Conservation (phyloP, 768 basidiomycete species). For the Austroboletus eburneus region DNA sequence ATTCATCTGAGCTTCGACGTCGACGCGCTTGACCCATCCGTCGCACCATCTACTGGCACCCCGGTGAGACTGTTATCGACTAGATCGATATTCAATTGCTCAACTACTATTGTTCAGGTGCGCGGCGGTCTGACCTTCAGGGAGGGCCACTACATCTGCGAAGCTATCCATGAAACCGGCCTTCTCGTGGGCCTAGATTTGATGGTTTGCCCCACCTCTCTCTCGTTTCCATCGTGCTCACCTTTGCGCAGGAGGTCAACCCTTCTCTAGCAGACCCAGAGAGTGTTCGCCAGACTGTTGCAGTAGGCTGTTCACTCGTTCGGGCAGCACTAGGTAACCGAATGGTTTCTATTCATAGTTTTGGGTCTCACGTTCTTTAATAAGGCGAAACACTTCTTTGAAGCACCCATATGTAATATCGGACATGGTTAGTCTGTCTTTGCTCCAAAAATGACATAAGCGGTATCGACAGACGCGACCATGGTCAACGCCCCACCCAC, state of each 20-base stretch:
- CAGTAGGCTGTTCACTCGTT: conserved; percentile 83
- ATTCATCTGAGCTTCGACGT: conserved; percentile 98
- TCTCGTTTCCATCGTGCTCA: conserved; percentile 6
- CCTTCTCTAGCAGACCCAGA: conserved; percentile 79
- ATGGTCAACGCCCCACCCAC: too few species aligned
- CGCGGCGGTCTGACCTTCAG: conserved; percentile 95
- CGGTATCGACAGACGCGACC: too few species aligned
- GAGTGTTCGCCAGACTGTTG: conserved; percentile 82
- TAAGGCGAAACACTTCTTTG: conserved; percentile 34
- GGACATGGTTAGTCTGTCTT: too few species aligned
- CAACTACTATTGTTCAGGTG: conserved; percentile 42
- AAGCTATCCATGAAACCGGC: conserved; percentile 89
- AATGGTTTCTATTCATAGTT: background rate
- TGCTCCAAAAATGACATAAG: too few species aligned
- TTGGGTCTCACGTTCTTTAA: conserved; percentile 6
- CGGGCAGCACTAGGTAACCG: conserved; percentile 74
- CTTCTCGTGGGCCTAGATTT: conserved; percentile 88
- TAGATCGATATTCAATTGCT: background rate
- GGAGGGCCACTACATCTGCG: conserved; percentile 98
- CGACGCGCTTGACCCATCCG: conserved; percentile 88
- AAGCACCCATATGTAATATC: conserved; percentile 5
- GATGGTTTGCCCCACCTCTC: conserved; percentile 56
- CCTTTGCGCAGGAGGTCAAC: conserved; percentile 76
- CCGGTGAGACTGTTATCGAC: conserved; percentile 48
- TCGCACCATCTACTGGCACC: conserved; percentile 95